A percentile compares a stretch with the other conserved stretches of the same genome.
phyloP scores from a whole-genome alignment of 352 stramenopile genomes.

The Globisporangium nagaii region DNA sequence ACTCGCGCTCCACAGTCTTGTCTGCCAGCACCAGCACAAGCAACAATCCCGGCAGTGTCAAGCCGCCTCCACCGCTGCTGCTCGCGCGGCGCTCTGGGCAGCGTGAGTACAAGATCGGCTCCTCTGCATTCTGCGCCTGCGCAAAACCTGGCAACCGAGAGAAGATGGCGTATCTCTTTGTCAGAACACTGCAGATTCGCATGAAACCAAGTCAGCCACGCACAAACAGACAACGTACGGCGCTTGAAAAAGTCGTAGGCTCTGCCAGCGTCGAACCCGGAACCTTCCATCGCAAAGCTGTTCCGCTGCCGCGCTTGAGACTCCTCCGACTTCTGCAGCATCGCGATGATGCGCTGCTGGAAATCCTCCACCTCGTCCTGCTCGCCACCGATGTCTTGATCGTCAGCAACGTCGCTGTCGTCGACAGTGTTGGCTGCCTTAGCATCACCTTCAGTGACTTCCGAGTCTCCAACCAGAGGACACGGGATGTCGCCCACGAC shows the following conservation, averaged over 20 bases:
- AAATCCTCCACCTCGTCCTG: conserved; percentile 30
- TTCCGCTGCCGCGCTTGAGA: conserved; percentile 30
- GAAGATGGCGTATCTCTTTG: not conserved
- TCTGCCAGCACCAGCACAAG: not conserved
- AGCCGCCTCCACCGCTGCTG: not conserved
- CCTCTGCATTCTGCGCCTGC: conserved; percentile 13
- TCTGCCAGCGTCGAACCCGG: conserved; percentile 46
- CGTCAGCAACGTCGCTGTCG: not conserved
- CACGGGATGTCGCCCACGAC: conserved; percentile 58
- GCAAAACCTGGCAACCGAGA: conserved; percentile 19
- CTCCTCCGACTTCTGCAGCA: conserved; percentile 48
- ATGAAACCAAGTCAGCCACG: not conserved
- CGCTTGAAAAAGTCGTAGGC: conserved; percentile 70
- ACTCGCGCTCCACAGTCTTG: not conserved
- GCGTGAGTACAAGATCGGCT: conserved; percentile 15
- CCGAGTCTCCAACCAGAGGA: conserved; percentile 25
- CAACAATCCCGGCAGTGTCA: conserved; percentile 1
- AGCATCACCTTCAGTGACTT: conserved; percentile 9
- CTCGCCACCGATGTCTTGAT: not conserved
- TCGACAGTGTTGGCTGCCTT: not conserved
- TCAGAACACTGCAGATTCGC: not conserved
- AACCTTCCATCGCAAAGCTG: conserved; percentile 40
- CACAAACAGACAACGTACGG: conserved; percentile 29
- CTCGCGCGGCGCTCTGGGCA: conserved; percentile 10
- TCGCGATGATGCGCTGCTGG: conserved; percentile 43